phyloP scores from a whole-genome alignment of 2,329 filamentous ascomycete species.

The Colletotrichum trifolii region DNA sequence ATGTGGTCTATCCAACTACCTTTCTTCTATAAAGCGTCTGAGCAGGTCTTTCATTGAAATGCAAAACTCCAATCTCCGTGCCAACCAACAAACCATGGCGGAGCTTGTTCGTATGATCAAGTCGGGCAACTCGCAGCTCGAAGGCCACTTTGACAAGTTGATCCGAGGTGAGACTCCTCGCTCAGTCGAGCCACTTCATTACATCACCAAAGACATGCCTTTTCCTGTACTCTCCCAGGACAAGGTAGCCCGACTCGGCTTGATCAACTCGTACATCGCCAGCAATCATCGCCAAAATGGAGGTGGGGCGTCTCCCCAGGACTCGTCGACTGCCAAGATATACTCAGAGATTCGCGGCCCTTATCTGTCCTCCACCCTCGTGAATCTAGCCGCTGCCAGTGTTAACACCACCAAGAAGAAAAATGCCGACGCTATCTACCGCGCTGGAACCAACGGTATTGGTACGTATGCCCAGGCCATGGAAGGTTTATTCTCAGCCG shows the following conservation, averaged over 20 bases:
- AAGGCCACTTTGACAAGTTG: constrained; percentile 83
- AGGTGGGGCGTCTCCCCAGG: constrained; percentile 55
- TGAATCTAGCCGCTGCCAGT: constrained; percentile 88
- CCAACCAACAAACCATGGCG: constrained; percentile 88
- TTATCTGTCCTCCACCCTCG: constrained; percentile 84
- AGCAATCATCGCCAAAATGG: constrained; percentile 64
- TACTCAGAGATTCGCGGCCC: constrained; percentile 89
- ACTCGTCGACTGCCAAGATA: constrained; percentile 80
- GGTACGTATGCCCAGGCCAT: constrained; percentile 88
- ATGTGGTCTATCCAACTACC: constrained; percentile 84
- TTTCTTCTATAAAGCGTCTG: constrained; percentile 89
- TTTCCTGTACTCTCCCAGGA: constrained; percentile 86
- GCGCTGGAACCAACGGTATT: constrained; percentile 89
- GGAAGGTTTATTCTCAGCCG: constrained; percentile 86
- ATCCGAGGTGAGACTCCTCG: constrained; percentile 80
- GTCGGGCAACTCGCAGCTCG: constrained; percentile 83
- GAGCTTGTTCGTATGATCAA: constrained; percentile 83
- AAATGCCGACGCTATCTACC: constrained; percentile 84
- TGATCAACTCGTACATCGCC: constrained; percentile 83
- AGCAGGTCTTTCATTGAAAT: constrained; percentile 87
- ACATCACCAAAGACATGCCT: constrained; percentile 86
- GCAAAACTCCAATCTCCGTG: constrained; percentile 88
- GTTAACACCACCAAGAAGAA: constrained; percentile 86
- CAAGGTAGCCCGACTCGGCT: constrained; percentile 77
- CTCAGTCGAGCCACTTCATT: constrained; percentile 89